Evolutionary conservation across 2,329 filamentous ascomycete species (phyloP), one percentile per base, ranked within the genome.

Genomic region (Colletotrichum coccodes): DNA sequence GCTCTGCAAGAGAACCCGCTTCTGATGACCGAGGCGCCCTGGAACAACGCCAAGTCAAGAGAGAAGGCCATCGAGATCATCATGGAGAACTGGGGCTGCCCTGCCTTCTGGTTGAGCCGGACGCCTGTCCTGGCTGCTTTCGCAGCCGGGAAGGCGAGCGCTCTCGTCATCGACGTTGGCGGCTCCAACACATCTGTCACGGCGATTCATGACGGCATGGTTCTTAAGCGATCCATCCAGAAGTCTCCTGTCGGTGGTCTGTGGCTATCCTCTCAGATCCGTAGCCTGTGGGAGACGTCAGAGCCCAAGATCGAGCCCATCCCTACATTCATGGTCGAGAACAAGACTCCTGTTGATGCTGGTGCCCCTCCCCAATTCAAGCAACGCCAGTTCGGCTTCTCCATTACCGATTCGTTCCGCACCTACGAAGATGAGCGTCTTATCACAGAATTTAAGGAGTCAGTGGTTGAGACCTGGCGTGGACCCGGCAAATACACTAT

Each of bases 381-480:
- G 56, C 91, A 93, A 79, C 91, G 90, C 74, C 88, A 88, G 44
- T 97, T 94, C 78, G 79, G 86, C 76, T 85, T 86, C 78, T 75
- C 87, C 74, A 83, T 91, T 70, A 80, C 82, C 73, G 86, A 89
- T 32, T 94, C 93, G 1, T 98, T 95, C 87, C 90, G 92, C 68
- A 84, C 86, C 21, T 91, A 95, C 72, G 91, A 98, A 81, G 95
- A 99, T 83, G 96, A 98, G 79, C 93, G 95, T 60, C 91, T 97
- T 47, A 84, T 99, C 65, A 94, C 94, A 42, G 94, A 98, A 79
- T 99, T 97, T 88, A 99, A 99, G 83, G 97, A 99, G 82, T 97
- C 93, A 21, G 94, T 98, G 18, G 94, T 98, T 32, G 94, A 98
- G 81, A 90, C 95, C 16, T 99, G 96, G 95, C 89, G 90, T 30